A percentile compares a stretch with the other conserved stretches of the same genome.
These are phyloP conservation scores for Aureobasidium vineae DNA, from an alignment of 2,329 filamentous ascomycete genomes.

Conservation along the genomic window DNA sequence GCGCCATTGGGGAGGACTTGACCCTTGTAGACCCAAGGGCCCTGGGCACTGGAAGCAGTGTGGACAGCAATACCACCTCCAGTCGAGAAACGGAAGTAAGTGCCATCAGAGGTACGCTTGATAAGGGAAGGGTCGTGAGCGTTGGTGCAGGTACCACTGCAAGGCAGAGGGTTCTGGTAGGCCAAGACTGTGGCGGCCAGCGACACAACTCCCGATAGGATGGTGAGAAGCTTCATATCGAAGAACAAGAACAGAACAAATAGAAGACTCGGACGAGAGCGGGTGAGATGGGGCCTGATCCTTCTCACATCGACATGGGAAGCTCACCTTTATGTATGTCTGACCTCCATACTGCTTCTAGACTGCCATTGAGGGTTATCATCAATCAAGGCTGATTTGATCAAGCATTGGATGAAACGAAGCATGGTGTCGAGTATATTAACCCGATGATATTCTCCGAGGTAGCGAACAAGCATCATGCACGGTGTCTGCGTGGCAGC, in stretches of 20 bases:
- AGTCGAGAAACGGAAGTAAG: slow-evolving; percentile 56
- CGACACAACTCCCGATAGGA: slow-evolving; percentile 13
- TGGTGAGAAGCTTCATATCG: slow-evolving; percentile 20
- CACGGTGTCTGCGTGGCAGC: slow-evolving; percentile 1
- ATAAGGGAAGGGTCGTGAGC: slow-evolving; percentile 53
- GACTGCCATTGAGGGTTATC: not conserved
- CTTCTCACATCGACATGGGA: not conserved
- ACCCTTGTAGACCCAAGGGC: slow-evolving; percentile 53
- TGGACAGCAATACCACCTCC: slow-evolving; percentile 52
- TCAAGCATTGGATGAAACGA: slow-evolving; percentile 13
- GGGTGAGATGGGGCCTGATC: slow-evolving; percentile 8
- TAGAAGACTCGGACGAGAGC: not conserved
- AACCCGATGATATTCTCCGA: slow-evolving; percentile 21
- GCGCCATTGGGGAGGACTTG: slow-evolving; percentile 49
- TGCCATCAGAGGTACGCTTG: slow-evolving; percentile 48
- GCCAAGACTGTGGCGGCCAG: slow-evolving; percentile 32
- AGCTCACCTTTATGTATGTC: slow-evolving; percentile 3
- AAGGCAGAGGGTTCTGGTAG: slow-evolving; percentile 44
- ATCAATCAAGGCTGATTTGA: slow-evolving; percentile 12
- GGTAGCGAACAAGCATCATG: slow-evolving; percentile 17
- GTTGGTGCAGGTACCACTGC: slow-evolving; percentile 46
- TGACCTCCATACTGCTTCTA: not conserved
- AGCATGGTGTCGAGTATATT: slow-evolving; percentile 18
- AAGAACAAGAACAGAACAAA: slow-evolving; percentile 5
- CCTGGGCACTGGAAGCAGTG: slow-evolving; percentile 48